These are phyloP conservation scores for Ophiostoma novo-ulmi DNA, from an alignment of 2,329 filamentous ascomycete genomes.

Conservation along the genomic window DNA sequence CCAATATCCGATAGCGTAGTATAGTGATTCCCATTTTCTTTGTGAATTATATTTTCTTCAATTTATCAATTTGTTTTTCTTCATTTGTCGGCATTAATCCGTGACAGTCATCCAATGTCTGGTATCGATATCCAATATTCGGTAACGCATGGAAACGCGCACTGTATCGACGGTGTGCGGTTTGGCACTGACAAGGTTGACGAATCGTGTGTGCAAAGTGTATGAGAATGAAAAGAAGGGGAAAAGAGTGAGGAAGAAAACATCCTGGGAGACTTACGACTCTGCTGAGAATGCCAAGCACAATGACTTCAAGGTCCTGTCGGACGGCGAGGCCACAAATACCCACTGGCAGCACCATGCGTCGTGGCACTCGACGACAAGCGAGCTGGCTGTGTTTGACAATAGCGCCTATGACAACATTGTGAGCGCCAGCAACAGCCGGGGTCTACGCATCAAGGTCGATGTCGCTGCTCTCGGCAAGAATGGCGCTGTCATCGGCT, in stretches of 20 bases:
- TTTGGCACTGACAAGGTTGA: background rate
- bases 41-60: background rate
- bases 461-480: constrained; percentile 17
- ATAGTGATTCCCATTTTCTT: background rate
- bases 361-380: constrained; percentile 7
- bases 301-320: constrained; percentile 41
- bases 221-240: background rate
- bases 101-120: background rate
- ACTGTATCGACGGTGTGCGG: background rate
- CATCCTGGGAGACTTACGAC: background rate
- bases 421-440: too few relatives aligned
- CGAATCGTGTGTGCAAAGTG: background rate
- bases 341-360: constrained; percentile 41
- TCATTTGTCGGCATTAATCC: too few relatives aligned
- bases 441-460: too few relatives aligned
- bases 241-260: background rate
- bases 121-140: background rate
- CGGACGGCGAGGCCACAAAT: constrained; percentile 17
- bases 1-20: constrained; percentile 7
- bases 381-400: constrained; percentile 38
- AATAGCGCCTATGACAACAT: too few relatives aligned
- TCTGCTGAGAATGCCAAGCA: constrained; percentile 26
- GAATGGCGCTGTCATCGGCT: constrained; percentile 11
- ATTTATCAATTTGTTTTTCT: background rate
- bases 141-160: background rate